Evolutionary conservation across 108 stramenopile genomes (phyloP).

Genomic region (Cyclotella baltica): DNA sequence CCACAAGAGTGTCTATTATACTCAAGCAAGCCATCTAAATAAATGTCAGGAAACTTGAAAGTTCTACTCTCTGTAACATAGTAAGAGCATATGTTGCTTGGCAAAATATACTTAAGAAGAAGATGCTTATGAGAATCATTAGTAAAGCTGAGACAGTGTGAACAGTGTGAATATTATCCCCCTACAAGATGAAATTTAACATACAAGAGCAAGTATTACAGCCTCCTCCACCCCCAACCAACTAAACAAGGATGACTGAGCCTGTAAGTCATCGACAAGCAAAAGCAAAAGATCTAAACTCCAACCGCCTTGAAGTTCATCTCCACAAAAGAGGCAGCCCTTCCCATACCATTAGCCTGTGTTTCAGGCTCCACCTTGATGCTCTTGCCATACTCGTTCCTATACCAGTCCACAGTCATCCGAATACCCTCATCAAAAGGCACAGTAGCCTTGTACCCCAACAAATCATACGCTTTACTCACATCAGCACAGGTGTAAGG

Average conservation of each 20-base stretch:
- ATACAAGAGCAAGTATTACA: background rate
- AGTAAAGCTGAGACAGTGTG: background rate
- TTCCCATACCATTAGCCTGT: slow-evolving; percentile 82
- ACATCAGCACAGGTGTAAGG: slow-evolving; percentile 98
- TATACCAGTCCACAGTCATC: slow-evolving; percentile 94
- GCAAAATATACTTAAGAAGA: no score
- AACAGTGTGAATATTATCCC: background rate
- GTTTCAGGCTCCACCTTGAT: slow-evolving; percentile 71
- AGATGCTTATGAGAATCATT: no score
- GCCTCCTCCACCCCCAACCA: background rate
- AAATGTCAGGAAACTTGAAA: no score
- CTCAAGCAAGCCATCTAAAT: no score
- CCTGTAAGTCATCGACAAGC: background rate
- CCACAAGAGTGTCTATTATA: no score
- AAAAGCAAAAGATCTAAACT: background rate
- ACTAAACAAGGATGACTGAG: background rate
- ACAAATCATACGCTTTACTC: slow-evolving; percentile 82
- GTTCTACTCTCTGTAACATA: no score
- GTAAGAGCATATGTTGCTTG: no score
- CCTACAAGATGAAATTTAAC: slow-evolving; percentile 6
- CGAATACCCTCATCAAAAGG: slow-evolving; percentile 96
- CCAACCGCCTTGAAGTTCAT: slow-evolving; percentile 8
- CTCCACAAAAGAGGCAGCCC: slow-evolving; percentile 65
- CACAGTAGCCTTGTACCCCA: slow-evolving; percentile 93
- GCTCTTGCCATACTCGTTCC: slow-evolving; percentile 65